phyloP scores from a whole-genome alignment of 2,329 filamentous ascomycete genomes.

The Anthostomella pinea region DNA sequence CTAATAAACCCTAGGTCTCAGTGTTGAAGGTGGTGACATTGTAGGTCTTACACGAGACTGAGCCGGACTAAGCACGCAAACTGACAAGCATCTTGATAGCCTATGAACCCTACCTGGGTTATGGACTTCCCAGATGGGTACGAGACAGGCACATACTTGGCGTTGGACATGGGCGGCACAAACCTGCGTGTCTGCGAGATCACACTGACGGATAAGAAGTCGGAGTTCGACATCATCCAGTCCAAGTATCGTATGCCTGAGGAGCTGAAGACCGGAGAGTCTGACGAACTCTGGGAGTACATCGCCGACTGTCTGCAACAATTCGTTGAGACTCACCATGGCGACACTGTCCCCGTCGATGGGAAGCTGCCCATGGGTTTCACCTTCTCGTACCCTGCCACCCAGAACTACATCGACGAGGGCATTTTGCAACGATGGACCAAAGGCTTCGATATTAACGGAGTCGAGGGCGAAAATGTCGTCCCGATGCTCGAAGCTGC shows the following conservation, averaged over 20 bases:
- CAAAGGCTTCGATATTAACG: conserved; percentile 92
- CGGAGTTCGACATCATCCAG: conserved; percentile 91
- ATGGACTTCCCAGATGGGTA: conserved; percentile 84
- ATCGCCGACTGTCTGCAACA: conserved; percentile 89
- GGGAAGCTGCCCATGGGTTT: conserved; percentile 79
- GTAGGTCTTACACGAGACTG: conserved; percentile 50
- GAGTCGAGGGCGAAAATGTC: conserved; percentile 86
- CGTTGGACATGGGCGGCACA: conserved; percentile 93
- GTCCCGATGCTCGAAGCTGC: conserved; percentile 84
- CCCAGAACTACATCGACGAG: conserved; percentile 89
- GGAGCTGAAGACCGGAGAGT: conserved; percentile 80
- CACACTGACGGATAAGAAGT: conserved; percentile 79
- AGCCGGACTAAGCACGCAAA: conserved; percentile 7
- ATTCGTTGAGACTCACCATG: conserved; percentile 84
- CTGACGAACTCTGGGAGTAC: conserved; percentile 91
- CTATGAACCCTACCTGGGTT: conserved; percentile 98
- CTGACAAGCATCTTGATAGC: conserved; percentile 50
- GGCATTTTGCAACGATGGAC: conserved; percentile 94
- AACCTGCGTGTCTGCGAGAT: conserved; percentile 95
- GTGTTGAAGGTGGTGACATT: conserved; percentile 86
- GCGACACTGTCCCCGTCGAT: conserved; percentile 54
- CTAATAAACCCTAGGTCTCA: conserved; percentile 58
- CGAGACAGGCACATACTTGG: conserved; percentile 83
- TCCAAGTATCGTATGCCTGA: conserved; percentile 95
- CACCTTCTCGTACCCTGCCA: conserved; percentile 94